Percentiles rank a stretch among this genome's conserved stretches.
These are phyloP conservation scores for Neltuma alba DNA, from an alignment of 306 rosid species.

Conservation along the genomic window DNA sequence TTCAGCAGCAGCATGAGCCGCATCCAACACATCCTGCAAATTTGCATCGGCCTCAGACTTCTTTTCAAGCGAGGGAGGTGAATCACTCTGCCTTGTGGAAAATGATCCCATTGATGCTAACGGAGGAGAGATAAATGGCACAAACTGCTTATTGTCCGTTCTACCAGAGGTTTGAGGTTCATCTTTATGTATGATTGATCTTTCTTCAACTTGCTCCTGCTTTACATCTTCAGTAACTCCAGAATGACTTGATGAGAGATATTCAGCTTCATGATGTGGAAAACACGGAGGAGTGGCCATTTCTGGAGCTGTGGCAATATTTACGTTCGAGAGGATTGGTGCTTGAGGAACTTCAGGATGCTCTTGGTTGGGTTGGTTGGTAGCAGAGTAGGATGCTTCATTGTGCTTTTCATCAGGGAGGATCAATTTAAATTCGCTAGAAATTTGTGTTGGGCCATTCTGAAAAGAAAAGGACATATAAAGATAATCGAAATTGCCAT, in stretches of 20 bases:
- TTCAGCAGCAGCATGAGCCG: constrained; percentile 95
- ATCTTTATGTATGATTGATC: constrained; percentile 42
- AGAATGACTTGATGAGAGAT: constrained; percentile 41
- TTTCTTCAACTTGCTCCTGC: constrained; percentile 36
- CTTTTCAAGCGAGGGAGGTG: constrained; percentile 49
- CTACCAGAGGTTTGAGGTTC: constrained; percentile 56
- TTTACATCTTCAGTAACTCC: constrained; percentile 38
- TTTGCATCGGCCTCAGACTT: constrained; percentile 56
- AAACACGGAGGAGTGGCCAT: constrained; percentile 41
- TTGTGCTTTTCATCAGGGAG: constrained; percentile 75
- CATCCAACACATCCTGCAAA: constrained; percentile 88
- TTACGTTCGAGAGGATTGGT: constrained; percentile 45
- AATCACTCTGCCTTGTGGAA: constrained; percentile 45
- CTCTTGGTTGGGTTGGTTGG: constrained; percentile 48
- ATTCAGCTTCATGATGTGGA: constrained; percentile 45
- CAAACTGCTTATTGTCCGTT: constrained; percentile 63
- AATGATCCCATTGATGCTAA: constrained; percentile 53
- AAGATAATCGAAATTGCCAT: constrained; percentile 20
- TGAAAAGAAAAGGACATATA: constrained; percentile 44
- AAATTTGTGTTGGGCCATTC: constrained; percentile 72
- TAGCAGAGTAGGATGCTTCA: constrained; percentile 37
- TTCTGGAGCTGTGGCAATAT: constrained; percentile 61
- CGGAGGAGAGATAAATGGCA: constrained; percentile 79
- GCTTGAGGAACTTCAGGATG: constrained; percentile 68
- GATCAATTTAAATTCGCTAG: constrained; percentile 63